Evolutionary conservation across 108 stramenopile species (phyloP).

Genomic region (Conticribra guillardii): DNA sequence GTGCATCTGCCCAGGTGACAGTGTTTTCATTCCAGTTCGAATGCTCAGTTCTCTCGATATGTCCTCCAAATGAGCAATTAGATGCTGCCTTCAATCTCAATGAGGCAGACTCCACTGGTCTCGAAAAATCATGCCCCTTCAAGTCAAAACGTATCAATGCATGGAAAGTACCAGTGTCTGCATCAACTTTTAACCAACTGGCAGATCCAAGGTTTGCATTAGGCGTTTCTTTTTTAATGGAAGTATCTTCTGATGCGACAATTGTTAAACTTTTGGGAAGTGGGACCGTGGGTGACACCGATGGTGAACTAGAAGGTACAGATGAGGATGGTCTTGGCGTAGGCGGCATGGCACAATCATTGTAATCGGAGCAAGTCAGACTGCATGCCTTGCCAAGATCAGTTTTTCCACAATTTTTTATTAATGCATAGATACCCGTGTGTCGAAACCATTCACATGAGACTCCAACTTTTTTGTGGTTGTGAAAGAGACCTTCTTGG

Average conservation of each 20-base stretch:
- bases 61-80: slow-evolving; percentile 35
- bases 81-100: slow-evolving; percentile 38
- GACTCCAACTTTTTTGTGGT: slow-evolving; percentile 28
- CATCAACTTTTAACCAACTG: slow-evolving; percentile 36
- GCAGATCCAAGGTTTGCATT: slow-evolving; percentile 30
- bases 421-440: slow-evolving; percentile 12
- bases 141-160: slow-evolving; percentile 39
- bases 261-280: slow-evolving; percentile 32
- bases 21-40: slow-evolving; percentile 42
- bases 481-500: slow-evolving; percentile 24
- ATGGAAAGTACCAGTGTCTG: slow-evolving; percentile 34
- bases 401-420: slow-evolving; percentile 32
- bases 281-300: slow-evolving; percentile 5
- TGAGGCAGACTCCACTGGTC: slow-evolving; percentile 22
- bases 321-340: slow-evolving; percentile 8
- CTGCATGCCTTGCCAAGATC: slow-evolving; percentile 36
- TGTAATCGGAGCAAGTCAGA: slow-evolving; percentile 20
- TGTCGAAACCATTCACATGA: slow-evolving; percentile 37
- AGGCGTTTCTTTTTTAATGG: slow-evolving; percentile 22
- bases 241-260: slow-evolving; percentile 28
- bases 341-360: slow-evolving; percentile 17
- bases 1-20: slow-evolving; percentile 34
- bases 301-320: slow-evolving; percentile 16
- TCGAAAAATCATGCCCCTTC: slow-evolving; percentile 13
- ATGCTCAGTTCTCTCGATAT: slow-evolving; percentile 30